Evolutionary conservation across 257 asterid genomes (phyloP), one percentile per base, ranked within the genome.

Genomic region (Phtheirospermum japonicum): DNA sequence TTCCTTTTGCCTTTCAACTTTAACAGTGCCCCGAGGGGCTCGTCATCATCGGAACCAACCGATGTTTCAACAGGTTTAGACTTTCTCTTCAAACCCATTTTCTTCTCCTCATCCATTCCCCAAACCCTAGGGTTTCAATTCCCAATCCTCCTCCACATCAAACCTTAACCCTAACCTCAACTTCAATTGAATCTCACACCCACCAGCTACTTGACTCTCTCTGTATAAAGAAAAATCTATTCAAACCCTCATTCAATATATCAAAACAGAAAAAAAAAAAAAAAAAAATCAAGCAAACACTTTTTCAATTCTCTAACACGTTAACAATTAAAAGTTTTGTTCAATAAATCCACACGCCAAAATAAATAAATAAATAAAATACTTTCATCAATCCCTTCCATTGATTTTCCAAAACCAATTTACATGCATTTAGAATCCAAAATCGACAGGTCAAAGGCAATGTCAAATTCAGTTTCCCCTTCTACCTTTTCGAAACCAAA

Each of bases 21-120:
- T 42, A 93, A 66, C 66, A 93, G 82, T 23, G 92, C 57, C 73
- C 95, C 83, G 43, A 93, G 83, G 9, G 88, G 96, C 79, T 87
- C 96, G 68, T 84, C 92, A 33, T 89, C 99, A 18, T 80, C 90
- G 0, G 95, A 83, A 73, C 77, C 90, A 61, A 78, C 67, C 18
- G 65, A 68, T 69, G 57, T 46, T 31, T 67, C 85, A 50, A 52
- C 46, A 56, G 48, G 70, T 75, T 74, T 76, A 14, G 78, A 40
- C 81, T 76, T 77, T 20, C 87, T 77, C 69, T 87, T 87, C 40
- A 74, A 69, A 48, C 86, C 79, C 74, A 75, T 74, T 65, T 71
- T 74, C 63, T 60, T 88, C 32, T 76, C 85, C 75, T 82, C 88
- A 66, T 82, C 93, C 95, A 85, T 87, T 71, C 75, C 81, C 81